Evolutionary conservation across 108 stramenopile genomes (phyloP).

Genomic region (Nitzschia putrida): DNA sequence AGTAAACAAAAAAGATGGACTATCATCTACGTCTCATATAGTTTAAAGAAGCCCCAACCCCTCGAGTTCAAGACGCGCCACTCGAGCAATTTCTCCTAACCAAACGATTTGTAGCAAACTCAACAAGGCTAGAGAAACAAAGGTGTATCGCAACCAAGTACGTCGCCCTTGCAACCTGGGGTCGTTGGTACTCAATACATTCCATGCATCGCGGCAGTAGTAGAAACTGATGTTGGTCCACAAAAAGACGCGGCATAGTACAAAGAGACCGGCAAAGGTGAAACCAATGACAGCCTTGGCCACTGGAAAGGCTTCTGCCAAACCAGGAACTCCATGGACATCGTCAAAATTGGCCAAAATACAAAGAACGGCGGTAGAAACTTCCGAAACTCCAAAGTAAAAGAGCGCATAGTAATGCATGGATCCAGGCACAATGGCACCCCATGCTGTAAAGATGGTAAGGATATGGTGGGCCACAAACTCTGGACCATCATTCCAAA

Average conservation of each 20-base stretch:
- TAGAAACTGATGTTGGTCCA: slow-evolving; percentile 77
- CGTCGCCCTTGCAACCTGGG: slow-evolving; percentile 45
- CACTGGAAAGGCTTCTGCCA: slow-evolving; percentile 73
- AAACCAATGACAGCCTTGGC: slow-evolving; percentile 64
- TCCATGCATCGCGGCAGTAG: slow-evolving; percentile 60
- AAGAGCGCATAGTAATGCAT: slow-evolving; percentile 73
- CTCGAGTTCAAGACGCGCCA: slow-evolving; percentile 62
- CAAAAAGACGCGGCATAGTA: slow-evolving; percentile 68
- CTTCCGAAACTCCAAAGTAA: slow-evolving; percentile 81
- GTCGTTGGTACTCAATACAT: slow-evolving; percentile 46
- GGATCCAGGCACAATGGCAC: slow-evolving; percentile 64
- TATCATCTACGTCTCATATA: no score
- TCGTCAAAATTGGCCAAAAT: slow-evolving; percentile 86
- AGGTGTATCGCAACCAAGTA: slow-evolving; percentile 50
- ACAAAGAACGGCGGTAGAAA: slow-evolving; percentile 73
- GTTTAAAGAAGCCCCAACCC: slow-evolving; percentile 19
- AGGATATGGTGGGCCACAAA: slow-evolving; percentile 81
- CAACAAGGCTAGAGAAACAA: slow-evolving; percentile 50
- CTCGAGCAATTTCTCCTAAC: slow-evolving; percentile 69
- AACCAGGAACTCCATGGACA: slow-evolving; percentile 66
- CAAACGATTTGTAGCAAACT: slow-evolving; percentile 72
- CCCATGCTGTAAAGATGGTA: slow-evolving; percentile 68
- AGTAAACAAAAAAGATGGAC: no score
- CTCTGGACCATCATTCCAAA: slow-evolving; percentile 82
- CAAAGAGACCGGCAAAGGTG: slow-evolving; percentile 72